A percentile compares a stretch with the other conserved stretches of the same genome.
Evolutionary conservation across 306 rosid species (phyloP).

Genomic region (Biancaea sappan): DNA sequence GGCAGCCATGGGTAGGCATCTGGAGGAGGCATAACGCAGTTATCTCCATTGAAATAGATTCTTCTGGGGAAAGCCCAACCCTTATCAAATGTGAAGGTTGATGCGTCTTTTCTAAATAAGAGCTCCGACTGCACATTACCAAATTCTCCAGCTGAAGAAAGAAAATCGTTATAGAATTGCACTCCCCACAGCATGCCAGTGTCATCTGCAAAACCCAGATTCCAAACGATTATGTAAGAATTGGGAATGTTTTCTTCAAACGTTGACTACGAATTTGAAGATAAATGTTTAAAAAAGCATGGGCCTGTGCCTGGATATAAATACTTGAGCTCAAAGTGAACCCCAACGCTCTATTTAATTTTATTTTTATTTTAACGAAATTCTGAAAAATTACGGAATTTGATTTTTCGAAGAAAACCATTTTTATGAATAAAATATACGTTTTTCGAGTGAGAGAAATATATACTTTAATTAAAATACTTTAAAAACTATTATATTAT

Average conservation of each 20-base stretch:
- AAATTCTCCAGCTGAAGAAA: constrained; percentile 69
- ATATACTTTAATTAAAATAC: too few relatives aligned
- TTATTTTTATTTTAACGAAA: too few relatives aligned
- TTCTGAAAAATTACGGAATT: too few relatives aligned
- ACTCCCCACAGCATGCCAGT: constrained; percentile 96
- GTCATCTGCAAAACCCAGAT: constrained; percentile 73
- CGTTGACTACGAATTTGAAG: too few relatives aligned
- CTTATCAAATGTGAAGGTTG: constrained; percentile 88
- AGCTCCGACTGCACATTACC: constrained; percentile 97
- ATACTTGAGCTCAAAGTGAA: too few relatives aligned
- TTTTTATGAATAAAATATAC: too few relatives aligned
- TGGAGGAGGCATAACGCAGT: constrained; percentile 83
- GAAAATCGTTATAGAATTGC: constrained; percentile 89
- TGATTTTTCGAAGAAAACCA: too few relatives aligned
- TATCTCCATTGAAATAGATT: constrained; percentile 82
- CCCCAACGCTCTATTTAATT: too few relatives aligned
- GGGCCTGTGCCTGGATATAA: too few relatives aligned
- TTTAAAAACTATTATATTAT: too few relatives aligned
- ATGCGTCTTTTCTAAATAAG: constrained; percentile 75
- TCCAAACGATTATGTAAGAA: constrained; percentile 14
- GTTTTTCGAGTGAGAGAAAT: too few relatives aligned
- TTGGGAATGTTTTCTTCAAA: constrained; percentile 6
- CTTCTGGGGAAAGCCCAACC: constrained; percentile 99
- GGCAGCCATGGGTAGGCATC: constrained; percentile 97
- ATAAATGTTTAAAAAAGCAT: too few relatives aligned